Base-by-base conservation (phyloP, 2,329 filamentous ascomycete species). In the Colletotrichum sp. region DNA sequence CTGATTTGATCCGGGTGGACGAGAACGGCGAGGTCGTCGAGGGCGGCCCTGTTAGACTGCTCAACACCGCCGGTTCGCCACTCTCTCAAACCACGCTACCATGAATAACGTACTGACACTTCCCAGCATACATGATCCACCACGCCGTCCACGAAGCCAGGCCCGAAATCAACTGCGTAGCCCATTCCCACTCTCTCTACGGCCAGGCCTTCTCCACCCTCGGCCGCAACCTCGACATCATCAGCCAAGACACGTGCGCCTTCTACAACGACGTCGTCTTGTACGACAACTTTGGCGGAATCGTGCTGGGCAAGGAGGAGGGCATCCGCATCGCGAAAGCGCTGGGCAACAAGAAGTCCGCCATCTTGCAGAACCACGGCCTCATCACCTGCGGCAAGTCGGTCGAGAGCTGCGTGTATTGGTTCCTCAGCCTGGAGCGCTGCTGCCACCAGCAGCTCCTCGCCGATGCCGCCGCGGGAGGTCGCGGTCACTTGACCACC, bases 1-100 rank as follows among this genome's bases (percentile, higher is more conserved):
- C 91, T 0, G 92, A 95, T 78, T 87, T 95, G n/a, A 94, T 95
- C 70, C 90, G 89, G 18, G 92, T 95, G 2, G 88, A 93, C 79
- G 87, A 91, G 67, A 82, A 88, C 0, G 93, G 93, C 3, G 84
- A 90, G 28, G 88, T 94, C 28, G 89, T 95, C 36, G 92, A 91
- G 13, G 92, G 93, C 5, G 93, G 92, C 0, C 70, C 73, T 10
- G 64, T 76, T 4, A 76, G 63, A 28, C 70, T 76, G 16, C 71
- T 76, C 64, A 76, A 76, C 64, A 76, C 73, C 4, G 73, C 73
- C 34, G 73, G 73, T 76, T 32, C n/a, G 72, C 70, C 10, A 26
- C 13, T 8, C 21, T n/a, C 36, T 67, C 36, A 55, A 34, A 21
- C 13, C n/a, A 32, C 8, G 21, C 16, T 16, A 16, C 9, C 2